phyloP scores from a whole-genome alignment of 306 rosid genomes.

The Cotoneaster glaucophyllus region DNA sequence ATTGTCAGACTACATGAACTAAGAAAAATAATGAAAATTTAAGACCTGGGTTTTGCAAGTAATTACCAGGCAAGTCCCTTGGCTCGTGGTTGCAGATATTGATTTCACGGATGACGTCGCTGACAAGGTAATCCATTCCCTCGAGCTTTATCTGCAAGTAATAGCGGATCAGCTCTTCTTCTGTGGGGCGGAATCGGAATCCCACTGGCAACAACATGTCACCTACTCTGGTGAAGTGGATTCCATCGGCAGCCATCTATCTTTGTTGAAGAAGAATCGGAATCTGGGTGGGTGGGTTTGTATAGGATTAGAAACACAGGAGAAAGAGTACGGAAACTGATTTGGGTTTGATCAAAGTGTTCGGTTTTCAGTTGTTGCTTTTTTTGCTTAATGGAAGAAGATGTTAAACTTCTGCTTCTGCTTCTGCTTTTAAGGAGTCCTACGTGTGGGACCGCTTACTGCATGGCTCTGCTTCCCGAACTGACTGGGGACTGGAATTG shows the following conservation, averaged over 20 bases:
- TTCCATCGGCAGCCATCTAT: background rate
- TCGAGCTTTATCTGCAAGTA: conserved; percentile 33
- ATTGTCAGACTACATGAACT: background rate
- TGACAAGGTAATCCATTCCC: conserved; percentile 3
- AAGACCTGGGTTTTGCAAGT: background rate
- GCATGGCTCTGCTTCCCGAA: too few relatives aligned
- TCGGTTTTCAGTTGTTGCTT: too few relatives aligned
- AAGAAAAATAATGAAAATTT: background rate
- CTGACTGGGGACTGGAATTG: too few relatives aligned
- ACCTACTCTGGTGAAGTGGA: too few relatives aligned
- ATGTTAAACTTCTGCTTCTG: too few relatives aligned
- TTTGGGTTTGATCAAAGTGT: too few relatives aligned
- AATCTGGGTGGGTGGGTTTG: background rate
- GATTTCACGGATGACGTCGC: conserved; percentile 26
- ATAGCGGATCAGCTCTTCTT: conserved; percentile 3
- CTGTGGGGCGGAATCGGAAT: conserved; percentile 61
- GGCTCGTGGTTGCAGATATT: conserved; percentile 51
- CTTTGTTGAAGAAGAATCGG: background rate
- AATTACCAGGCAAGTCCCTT: conserved; percentile 44
- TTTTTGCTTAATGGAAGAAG: too few relatives aligned
- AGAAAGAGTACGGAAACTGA: background rate
- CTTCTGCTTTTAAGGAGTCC: too few relatives aligned
- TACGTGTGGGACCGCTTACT: too few relatives aligned
- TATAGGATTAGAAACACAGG: background rate
- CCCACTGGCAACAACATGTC: conserved; percentile 26